A percentile compares a stretch with the other conserved stretches of the same genome.
These are phyloP conservation scores for Canavalia gladiata DNA, from an alignment of 306 rosid species.

Conservation along the genomic window DNA sequence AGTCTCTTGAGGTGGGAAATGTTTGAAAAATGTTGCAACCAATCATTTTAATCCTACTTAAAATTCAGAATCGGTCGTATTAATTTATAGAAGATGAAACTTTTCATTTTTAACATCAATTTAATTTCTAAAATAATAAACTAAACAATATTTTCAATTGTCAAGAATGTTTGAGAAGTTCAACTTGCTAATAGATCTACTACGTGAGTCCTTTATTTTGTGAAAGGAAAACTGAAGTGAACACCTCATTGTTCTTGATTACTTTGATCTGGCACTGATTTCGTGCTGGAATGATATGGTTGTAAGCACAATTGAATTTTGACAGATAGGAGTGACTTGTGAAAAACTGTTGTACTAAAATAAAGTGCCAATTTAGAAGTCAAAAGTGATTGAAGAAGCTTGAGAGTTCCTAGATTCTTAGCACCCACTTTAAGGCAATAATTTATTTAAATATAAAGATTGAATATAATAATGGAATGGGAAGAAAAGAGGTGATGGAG, in stretches of 20 bases:
- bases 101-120: too few species aligned
- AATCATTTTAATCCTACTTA: not conserved
- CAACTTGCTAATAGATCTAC: not conserved
- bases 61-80: too few species aligned
- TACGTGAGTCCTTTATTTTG: not conserved
- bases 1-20: not conserved
- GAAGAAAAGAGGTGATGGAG: conserved; percentile 24
- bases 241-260: not conserved
- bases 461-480: conserved; percentile 49
- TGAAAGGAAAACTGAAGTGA: not conserved
- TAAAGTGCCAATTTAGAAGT: conserved; percentile 48
- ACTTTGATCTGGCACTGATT: conserved; percentile 21
- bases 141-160: too few species aligned
- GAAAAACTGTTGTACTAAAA: not conserved
- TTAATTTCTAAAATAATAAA: too few species aligned
- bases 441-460: conserved; percentile 6
- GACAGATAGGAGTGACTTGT: not conserved
- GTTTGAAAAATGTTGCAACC: not conserved
- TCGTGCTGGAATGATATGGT: conserved; percentile 16
- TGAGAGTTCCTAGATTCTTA: conserved; percentile 57
- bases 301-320: conserved; percentile 36
- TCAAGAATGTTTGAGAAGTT: too few species aligned
- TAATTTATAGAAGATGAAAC: too few species aligned
- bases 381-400: conserved; percentile 63
- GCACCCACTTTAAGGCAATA: conserved; percentile 56